Evolutionary conservation across 768 basidiomycete species (phyloP), one percentile per base, ranked within the genome.

Genomic region (Neoboletus magnificus): DNA sequence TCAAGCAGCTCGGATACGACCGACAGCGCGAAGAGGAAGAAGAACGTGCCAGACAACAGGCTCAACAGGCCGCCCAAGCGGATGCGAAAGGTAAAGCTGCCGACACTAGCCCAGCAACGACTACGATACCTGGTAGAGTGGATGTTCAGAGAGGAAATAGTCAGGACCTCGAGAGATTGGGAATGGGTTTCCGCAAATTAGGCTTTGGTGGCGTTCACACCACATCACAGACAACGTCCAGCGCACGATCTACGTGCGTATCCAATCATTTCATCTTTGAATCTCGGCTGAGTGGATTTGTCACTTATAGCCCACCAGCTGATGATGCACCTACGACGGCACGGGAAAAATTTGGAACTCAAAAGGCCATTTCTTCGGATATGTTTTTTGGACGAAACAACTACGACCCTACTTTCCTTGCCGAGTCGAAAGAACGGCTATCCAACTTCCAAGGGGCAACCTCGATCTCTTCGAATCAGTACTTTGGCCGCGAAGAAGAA

Each of bases 291-390:
- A 58, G 20, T 42, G 52, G 40, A 35, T n/a, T 46, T 11, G 46
- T 33, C 22, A 13, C 41, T 40, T 45, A 32, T 55, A 73, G 68
- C 22, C 56, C 74, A 2, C 20, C 61, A 2, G 69, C 45, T 5
- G 87, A 85, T 48, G 84, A 90, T 50, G 75, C 85, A 27, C 84
- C 86, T 0, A 93, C 84, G 5, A 83, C 82, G 18, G 96, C 97
- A 1, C 84, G 94, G 54, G 89, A 95, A 9, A 92, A 91, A 64
- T 99, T 98, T 70, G 91, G 93, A 2, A 71, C 66, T 56, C 97
- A 98, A 70, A 99, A 98, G 69, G 93, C 83, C 51, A 99, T 99
- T 70, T 98, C 95, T 6, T 96, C 93, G 4, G 97, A 98, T 67
- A 93, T 94, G 91, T 98, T 88, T 77, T 98, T 98, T 69, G 93